Evolutionary conservation across 192 early-diverging fungal genomes (phyloP).

Genomic region (Spizellomyces punctatus): DNA sequence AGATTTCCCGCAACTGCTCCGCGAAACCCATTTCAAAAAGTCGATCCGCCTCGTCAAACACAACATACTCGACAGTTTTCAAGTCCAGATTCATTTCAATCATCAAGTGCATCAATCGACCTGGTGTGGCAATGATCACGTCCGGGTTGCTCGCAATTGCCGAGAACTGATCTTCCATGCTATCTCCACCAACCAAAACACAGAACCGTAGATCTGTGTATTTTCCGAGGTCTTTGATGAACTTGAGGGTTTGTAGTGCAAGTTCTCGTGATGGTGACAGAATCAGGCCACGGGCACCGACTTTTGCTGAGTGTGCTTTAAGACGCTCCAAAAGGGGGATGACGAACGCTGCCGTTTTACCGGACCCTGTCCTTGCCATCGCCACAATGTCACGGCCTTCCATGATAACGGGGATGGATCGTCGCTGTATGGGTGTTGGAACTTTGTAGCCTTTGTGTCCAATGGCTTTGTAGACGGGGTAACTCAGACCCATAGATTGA

Average conservation of each 20-base stretch:
- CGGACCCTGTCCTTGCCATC: conserved; percentile 98
- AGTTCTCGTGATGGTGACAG: conserved; percentile 95
- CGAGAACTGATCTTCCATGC: conserved; percentile 94
- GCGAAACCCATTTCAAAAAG: conserved; percentile 97
- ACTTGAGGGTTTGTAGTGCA: conserved; percentile 94
- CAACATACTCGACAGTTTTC: conserved; percentile 89
- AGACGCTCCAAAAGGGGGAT: conserved; percentile 90
- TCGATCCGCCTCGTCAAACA: conserved; percentile 99
- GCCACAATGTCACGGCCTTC: conserved; percentile 93
- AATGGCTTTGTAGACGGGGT: conserved; percentile 82
- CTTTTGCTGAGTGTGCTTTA: conserved; percentile 85
- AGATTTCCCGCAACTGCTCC: conserved; percentile 91
- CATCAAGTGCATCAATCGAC: conserved; percentile 53
- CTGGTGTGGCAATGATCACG: conserved; percentile 57
- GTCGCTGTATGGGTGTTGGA: conserved; percentile 98
- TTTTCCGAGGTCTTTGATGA: conserved; percentile 89
- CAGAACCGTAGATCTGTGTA: conserved; percentile 88
- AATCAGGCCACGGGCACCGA: conserved; percentile 63
- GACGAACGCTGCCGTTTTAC: conserved; percentile 94
- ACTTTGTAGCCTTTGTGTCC: conserved; percentile 94
- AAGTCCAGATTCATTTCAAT: conserved; percentile 92
- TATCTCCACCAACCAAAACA: conserved; percentile 94
- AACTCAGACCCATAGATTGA: conserved; percentile 94
- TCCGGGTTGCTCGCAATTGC: conserved; percentile 95
- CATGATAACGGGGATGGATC: conserved; percentile 89